phyloP scores from a whole-genome alignment of 2,329 filamentous ascomycete species.

The Curvularia eragrostidis region DNA sequence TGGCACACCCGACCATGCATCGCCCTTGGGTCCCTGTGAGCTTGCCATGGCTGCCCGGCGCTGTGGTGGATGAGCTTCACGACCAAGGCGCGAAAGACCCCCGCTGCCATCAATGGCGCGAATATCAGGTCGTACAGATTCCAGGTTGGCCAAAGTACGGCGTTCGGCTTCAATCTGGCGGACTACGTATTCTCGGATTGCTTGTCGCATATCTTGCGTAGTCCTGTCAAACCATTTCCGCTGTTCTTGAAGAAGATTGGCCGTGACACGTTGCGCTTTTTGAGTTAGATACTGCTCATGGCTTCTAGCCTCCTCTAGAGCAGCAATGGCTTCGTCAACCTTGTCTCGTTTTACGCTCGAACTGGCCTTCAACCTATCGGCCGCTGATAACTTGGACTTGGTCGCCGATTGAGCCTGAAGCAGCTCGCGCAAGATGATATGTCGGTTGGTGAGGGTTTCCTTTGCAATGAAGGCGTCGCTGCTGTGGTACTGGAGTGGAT shows the following conservation, averaged over 20 bases:
- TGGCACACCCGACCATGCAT: conserved; percentile 95
- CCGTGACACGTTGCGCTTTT: conserved; percentile 88
- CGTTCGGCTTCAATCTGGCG: conserved; percentile 96
- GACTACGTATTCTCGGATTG: conserved; percentile 89
- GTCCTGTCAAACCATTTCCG: conserved; percentile 91
- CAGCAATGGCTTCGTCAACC: conserved; percentile 94
- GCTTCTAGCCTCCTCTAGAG: conserved; percentile 84
- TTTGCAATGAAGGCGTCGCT: conserved; percentile 97
- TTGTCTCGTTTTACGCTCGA: conserved; percentile 91
- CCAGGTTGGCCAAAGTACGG: conserved; percentile 88
- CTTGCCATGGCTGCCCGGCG: conserved; percentile 80
- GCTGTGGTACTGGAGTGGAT: conserved; percentile 93
- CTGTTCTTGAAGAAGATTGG: conserved; percentile 86
- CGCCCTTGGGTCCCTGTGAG: conserved; percentile 95
- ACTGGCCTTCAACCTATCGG: conserved; percentile 85
- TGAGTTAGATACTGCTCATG: conserved; percentile 81
- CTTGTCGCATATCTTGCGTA: conserved; percentile 78
- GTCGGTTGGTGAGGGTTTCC: conserved; percentile 95
- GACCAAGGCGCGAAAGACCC: conserved; percentile 85
- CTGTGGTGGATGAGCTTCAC: conserved; percentile 79
- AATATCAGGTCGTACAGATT: conserved; percentile 91
- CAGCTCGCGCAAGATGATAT: conserved; percentile 93
- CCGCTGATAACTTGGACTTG: conserved; percentile 80
- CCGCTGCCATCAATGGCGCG: conserved; percentile 90
- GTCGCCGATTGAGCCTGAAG: conserved; percentile 88